Evolutionary conservation across 306 rosid genomes (phyloP).

Genomic region (Castanea sativa): DNA sequence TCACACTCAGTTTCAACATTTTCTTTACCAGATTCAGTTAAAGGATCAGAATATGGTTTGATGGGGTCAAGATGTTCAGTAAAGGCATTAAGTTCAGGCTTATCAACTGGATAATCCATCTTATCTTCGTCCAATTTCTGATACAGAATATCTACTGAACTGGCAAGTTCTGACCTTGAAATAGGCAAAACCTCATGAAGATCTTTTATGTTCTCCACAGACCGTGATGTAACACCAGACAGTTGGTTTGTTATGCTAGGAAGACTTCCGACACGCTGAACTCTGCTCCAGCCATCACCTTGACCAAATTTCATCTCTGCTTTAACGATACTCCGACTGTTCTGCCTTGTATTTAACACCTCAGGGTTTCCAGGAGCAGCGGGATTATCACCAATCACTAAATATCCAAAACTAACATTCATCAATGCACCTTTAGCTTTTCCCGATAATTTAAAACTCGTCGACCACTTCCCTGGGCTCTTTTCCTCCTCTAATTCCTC

Average conservation of each 20-base stretch:
- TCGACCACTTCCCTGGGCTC: conserved; percentile 77
- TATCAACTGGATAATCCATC: conserved; percentile 24
- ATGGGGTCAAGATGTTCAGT: conserved; percentile 38
- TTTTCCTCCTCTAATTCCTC: conserved; percentile 87
- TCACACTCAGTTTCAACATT: conserved; percentile 33
- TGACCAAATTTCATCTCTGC: conserved; percentile 31
- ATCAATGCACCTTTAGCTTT: conserved; percentile 68
- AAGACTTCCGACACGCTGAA: conserved; percentile 42
- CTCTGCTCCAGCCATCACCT: conserved; percentile 45
- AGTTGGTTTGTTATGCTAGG: conserved; percentile 22
- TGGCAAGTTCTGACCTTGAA: conserved; percentile 44
- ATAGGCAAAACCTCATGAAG: conserved; percentile 67
- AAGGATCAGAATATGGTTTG: conserved; percentile 26
- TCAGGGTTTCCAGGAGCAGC: conserved; percentile 33
- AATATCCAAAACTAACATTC: conserved; percentile 88
- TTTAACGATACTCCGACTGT: conserved; percentile 23
- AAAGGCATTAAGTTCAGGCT: conserved; percentile 34
- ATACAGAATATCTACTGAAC: conserved; percentile 46
- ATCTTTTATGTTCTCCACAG: conserved; percentile 58
- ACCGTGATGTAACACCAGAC: conserved; percentile 25
- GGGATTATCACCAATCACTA: conserved; percentile 48
- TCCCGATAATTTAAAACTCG: conserved; percentile 75
- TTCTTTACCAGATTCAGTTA: conserved; percentile 30
- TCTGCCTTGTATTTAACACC: conserved; percentile 36
- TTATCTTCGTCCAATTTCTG: conserved; percentile 50